Base-by-base conservation (phyloP, 1,284 basidiomycete species). In the Tetrapyrgos nigripes region DNA sequence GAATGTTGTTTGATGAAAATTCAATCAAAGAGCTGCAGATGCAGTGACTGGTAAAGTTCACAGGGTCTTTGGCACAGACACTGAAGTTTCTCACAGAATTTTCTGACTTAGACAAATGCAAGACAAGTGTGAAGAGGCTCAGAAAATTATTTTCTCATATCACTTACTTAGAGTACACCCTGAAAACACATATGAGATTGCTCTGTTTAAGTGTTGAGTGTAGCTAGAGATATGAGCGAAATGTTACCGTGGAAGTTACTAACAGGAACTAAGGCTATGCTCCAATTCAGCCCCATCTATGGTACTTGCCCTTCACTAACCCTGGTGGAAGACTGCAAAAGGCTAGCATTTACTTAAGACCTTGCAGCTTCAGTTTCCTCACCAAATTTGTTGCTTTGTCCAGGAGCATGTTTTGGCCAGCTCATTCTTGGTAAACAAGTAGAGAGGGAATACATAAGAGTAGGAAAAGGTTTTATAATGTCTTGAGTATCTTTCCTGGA, bases 1-100 rank as follows among this genome's bases (percentile, higher is more conserved):
- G n/a, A n/a, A n/a, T 13, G 48, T 50, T 37, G 35, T 43, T 53
- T 43, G 37, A 53, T 53, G 51, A 53, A 11, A 26, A 53, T 23
- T 53, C 51, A 37, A 53, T 53, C 51, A 43, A 53, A 53, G 51
- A 26, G 51, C 37, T 37, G 51, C 35, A 37, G 13, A 24, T 17
- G 37, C 33, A 24, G 35, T 37, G 51, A 53, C 51, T 53, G 51
- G 51, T 43, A 53, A 43, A 43, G 24, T 26, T 40, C 40, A n/a
- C 27, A 21, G 33, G 51, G 23, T 19, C 19, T 43, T 43, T 53
- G 23, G 35, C 24, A 53, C 35, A 53, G 35, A 24, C 37, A 37
- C 23, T 19, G 24, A 2, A 24, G 23, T 53, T 53, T 53, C 51
- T 5, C 51, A 53, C 37, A 24, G 14, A 17, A 21, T 40, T 53